Conservation (phyloP, 345 rosid genomes). For the Camelina hispida region DNA sequence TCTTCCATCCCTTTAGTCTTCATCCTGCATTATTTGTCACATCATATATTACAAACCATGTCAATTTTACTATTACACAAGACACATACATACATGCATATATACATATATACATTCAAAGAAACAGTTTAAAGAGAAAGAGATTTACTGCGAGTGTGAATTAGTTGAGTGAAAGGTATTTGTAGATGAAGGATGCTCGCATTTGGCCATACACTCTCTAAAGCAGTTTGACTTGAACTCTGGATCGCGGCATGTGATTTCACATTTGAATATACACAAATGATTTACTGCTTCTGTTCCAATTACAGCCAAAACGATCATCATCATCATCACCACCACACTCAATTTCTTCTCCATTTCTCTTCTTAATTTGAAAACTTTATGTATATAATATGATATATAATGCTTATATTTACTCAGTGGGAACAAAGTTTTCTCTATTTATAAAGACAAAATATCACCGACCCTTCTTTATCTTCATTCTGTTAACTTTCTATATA, state of each 20-base stretch:
- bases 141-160: background rate
- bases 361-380: background rate
- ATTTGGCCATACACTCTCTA: background rate
- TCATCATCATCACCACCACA: background rate
- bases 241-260: background rate
- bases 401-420: background rate
- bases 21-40: background rate
- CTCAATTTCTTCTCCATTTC: conserved; percentile 10
- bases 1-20: background rate
- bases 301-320: background rate
- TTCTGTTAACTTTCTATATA: background rate
- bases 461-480: background rate
- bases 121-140: background rate
- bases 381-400: background rate
- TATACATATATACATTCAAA: background rate
- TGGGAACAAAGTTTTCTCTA: background rate
- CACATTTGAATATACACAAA: background rate
- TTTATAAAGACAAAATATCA: background rate
- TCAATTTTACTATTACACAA: background rate
- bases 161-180: background rate
- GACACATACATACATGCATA: background rate
- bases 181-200: background rate
- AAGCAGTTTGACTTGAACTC: background rate
- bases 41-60: background rate
- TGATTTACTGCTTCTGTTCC: background rate